A percentile compares a stretch with the other conserved stretches of the same genome.
Conservation (phyloP, 805 yeast species). For the Candida wancherniae region DNA sequence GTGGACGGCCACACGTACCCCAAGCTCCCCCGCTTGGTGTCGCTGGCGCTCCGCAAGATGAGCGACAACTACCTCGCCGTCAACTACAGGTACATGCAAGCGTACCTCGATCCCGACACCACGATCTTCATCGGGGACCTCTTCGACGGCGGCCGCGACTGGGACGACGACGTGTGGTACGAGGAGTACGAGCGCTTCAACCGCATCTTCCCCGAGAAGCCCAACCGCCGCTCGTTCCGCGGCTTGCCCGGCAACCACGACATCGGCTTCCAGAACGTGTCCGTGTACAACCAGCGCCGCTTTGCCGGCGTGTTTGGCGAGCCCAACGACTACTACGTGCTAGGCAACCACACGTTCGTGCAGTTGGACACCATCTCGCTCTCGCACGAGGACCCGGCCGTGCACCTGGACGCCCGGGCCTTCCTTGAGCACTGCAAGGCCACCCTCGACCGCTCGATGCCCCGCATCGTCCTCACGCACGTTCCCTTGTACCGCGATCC, state of each 20-base stretch:
- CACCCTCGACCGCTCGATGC: conserved; percentile 31
- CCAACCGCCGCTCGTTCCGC: conserved; percentile 35
- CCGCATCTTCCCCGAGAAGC: conserved; percentile 54
- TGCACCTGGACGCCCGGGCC: conserved; percentile 45
- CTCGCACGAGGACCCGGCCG: conserved; percentile 49
- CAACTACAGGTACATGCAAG: conserved; percentile 61
- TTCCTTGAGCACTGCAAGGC: conserved; percentile 42
- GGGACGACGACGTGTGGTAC: conserved; percentile 67
- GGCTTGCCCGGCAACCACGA: conserved; percentile 90
- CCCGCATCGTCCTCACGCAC: conserved; percentile 73
- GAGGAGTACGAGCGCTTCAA: conserved; percentile 67
- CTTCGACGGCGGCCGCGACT: conserved; percentile 91
- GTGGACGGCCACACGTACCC: conserved; percentile 89
- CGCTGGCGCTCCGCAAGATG: conserved; percentile 52
- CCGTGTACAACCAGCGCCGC: conserved; percentile 51
- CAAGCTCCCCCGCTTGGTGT: conserved; percentile 47
- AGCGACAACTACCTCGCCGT: conserved; percentile 78
- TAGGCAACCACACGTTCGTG: conserved; percentile 69
- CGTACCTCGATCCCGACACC: conserved; percentile 63
- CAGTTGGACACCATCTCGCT: conserved; percentile 80
- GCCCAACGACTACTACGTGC: conserved; percentile 47
- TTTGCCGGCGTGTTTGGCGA: conserved; percentile 74
- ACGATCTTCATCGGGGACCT: conserved; percentile 83
- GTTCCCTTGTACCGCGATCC: conserved; percentile 81
- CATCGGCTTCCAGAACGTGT: conserved; percentile 84